A percentile compares a stretch with the other conserved stretches of the same genome.
phyloP scores from a whole-genome alignment of 2,329 filamentous ascomycete species.

The Cercospora beticola region DNA sequence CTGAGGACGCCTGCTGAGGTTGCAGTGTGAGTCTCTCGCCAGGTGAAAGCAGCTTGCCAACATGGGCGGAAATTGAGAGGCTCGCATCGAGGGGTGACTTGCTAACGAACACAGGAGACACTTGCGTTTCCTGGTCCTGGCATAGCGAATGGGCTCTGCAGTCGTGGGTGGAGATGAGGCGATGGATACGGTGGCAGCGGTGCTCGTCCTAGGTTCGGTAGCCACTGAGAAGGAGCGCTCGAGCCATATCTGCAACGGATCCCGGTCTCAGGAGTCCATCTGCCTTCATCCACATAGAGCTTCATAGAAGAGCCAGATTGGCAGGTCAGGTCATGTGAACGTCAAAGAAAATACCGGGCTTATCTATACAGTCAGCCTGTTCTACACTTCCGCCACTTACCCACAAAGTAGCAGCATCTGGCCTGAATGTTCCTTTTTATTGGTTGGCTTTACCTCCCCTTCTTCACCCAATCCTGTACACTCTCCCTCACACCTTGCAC shows the following conservation, averaged over 20 bases:
- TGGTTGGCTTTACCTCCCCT: slow-evolving; percentile 54
- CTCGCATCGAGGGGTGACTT: neutral
- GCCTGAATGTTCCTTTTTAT: neutral
- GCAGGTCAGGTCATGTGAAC: neutral
- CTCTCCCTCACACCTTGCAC: slow-evolving; percentile 72
- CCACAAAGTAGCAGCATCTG: neutral
- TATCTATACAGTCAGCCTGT: slow-evolving; percentile 23
- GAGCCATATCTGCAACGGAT: neutral
- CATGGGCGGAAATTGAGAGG: neutral
- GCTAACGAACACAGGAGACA: neutral
- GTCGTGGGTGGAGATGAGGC: neutral
- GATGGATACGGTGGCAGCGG: neutral
- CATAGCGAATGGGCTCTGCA: neutral
- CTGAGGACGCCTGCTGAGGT: neutral
- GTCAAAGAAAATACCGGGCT: slow-evolving; percentile 10
- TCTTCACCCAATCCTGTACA: slow-evolving; percentile 86
- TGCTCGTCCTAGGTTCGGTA: neutral
- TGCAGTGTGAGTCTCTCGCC: neutral
- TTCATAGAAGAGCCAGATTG: neutral
- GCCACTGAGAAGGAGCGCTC: neutral
- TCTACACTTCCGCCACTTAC: slow-evolving; percentile 13
- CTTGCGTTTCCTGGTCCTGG: neutral
- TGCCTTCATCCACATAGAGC: neutral
- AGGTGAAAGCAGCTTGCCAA: neutral
- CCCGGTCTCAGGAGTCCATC: neutral